Percentiles rank a stretch among this genome's conserved stretches.
Conservation (phyloP, 2,329 filamentous ascomycete genomes). For the Drechslera avenae region DNA sequence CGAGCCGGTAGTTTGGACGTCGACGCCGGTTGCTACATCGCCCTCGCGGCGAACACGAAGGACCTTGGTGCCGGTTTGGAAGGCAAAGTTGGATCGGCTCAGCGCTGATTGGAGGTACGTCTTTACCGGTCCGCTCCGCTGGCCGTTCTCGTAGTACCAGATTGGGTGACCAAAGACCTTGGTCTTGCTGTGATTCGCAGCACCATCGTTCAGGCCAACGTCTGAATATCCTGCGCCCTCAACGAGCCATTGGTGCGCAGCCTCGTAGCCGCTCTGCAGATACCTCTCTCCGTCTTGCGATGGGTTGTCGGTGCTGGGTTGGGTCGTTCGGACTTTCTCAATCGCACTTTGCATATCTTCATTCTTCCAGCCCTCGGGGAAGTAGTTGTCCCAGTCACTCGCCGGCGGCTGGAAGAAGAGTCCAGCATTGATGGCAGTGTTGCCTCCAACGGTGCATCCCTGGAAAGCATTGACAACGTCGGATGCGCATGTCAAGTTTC, state of each 20-base stretch:
- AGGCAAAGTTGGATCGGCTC: constrained; percentile 35
- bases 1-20: constrained; percentile 43
- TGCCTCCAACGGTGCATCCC: constrained; percentile 59
- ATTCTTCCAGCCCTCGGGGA: constrained; percentile 58
- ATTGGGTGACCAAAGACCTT: constrained; percentile 57
- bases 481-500: constrained; percentile 49
- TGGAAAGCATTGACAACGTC: constrained; percentile 52
- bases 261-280: constrained; percentile 55
- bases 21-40: constrained; percentile 52
- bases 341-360: constrained; percentile 56
- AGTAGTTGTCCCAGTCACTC: constrained; percentile 59
- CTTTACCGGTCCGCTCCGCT: constrained; percentile 56
- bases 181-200: constrained; percentile 51
- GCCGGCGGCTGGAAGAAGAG: constrained; percentile 60
- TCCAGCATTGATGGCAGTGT: constrained; percentile 61
- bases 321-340: constrained; percentile 51
- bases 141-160: constrained; percentile 57
- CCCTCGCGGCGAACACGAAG: constrained; percentile 52
- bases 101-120: constrained; percentile 59
- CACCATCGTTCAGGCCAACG: constrained; percentile 54
- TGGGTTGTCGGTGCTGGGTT: constrained; percentile 53
- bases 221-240: constrained; percentile 55
- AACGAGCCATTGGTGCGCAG: constrained; percentile 58
- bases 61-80: constrained; percentile 54
- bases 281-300: constrained; percentile 55